Evolutionary conservation across 345 rosid species (phyloP).

Genomic region (Microcos paniculata): DNA sequence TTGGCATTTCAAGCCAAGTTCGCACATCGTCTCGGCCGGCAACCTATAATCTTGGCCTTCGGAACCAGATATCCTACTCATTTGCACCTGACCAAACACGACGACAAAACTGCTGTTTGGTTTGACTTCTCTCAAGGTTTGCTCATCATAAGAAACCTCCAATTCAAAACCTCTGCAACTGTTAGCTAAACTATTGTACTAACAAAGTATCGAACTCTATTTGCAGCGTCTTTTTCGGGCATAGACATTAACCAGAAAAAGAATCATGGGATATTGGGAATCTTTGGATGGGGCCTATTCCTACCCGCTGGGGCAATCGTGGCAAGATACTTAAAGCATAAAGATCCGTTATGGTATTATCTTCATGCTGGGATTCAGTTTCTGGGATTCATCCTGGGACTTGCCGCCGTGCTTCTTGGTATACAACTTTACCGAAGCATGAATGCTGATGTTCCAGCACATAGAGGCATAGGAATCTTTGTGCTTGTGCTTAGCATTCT

Average conservation of each 20-base stretch:
- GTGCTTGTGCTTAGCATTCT: constrained; percentile 65
- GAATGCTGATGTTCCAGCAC: constrained; percentile 53
- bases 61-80: constrained; percentile 53
- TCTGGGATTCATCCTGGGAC: constrained; percentile 64
- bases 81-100: constrained; percentile 55
- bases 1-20: constrained; percentile 79
- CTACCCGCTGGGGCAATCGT: constrained; percentile 79
- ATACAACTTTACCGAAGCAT: constrained; percentile 54
- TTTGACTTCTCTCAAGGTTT: constrained; percentile 75
- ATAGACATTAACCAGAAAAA: constrained; percentile 47
- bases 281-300: constrained; percentile 73
- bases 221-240: constrained; percentile 31
- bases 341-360: constrained; percentile 88
- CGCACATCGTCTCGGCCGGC: constrained; percentile 42
- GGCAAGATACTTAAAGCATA: constrained; percentile 77
- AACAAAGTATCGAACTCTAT: not conserved
- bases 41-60: constrained; percentile 72
- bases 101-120: constrained; percentile 60
- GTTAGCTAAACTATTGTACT: not conserved
- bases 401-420: constrained; percentile 65
- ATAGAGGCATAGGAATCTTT: constrained; percentile 85
- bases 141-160: not conserved
- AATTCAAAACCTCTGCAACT: not conserved
- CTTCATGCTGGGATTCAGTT: constrained; percentile 66
- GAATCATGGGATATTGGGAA: constrained; percentile 70